These are phyloP conservation scores for Striga asiatica DNA, from an alignment of 257 asterid genomes.

Conservation along the genomic window DNA sequence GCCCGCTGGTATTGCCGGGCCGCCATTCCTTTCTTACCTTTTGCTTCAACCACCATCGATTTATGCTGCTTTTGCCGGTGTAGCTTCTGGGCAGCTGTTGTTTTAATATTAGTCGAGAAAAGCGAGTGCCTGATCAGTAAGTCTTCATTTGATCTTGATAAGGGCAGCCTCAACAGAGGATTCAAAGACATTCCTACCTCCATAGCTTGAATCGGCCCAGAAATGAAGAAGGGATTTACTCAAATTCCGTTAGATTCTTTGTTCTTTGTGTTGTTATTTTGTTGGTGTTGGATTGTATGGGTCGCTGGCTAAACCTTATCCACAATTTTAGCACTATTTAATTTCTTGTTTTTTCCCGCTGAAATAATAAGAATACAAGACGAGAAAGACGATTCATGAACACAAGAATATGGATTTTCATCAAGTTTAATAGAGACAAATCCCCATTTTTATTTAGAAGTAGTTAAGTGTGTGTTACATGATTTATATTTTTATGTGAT, in stretches of 20 bases:
- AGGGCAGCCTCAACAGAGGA: slow-evolving; percentile 43
- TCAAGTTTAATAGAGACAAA: too few species aligned
- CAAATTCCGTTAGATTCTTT: slow-evolving; percentile 1
- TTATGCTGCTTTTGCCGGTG: not conserved
- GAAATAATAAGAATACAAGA: too few species aligned
- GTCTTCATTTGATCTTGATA: slow-evolving; percentile 32
- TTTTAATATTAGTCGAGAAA: slow-evolving; percentile 27
- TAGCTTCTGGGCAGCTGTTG: slow-evolving; percentile 10
- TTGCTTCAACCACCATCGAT: slow-evolving; percentile 57
- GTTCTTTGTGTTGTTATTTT: not conserved
- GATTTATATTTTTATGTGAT: too few species aligned
- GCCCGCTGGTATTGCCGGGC: slow-evolving; percentile 54
- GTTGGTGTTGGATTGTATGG: not conserved
- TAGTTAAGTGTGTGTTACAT: too few species aligned
- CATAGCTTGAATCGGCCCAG: slow-evolving; percentile 2
- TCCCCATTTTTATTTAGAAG: too few species aligned
- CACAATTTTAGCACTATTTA: slow-evolving; percentile 1
- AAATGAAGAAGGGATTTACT: not conserved
- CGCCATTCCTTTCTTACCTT: slow-evolving; percentile 87
- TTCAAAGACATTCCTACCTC: slow-evolving; percentile 68
- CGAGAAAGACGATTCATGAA: too few species aligned
- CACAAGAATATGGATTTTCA: too few species aligned
- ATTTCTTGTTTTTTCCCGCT: not conserved
- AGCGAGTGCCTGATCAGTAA: slow-evolving; percentile 42
- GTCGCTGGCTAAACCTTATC: slow-evolving; percentile 19